Evolutionary conservation across 2,329 filamentous ascomycete genomes (phyloP).

Genomic region (Acrocalymma vagum): DNA sequence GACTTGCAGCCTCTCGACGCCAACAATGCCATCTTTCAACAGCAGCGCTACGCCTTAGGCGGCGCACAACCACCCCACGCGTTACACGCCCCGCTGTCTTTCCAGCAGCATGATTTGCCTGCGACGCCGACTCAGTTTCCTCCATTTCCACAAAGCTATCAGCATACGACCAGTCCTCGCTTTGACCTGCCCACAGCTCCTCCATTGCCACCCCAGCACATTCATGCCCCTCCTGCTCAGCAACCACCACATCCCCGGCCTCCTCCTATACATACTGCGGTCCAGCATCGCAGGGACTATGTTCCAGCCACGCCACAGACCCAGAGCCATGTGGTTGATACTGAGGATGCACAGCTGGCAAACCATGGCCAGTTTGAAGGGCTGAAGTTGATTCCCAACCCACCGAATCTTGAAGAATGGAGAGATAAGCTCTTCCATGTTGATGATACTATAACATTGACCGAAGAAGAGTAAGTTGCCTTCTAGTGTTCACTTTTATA

Average conservation of each 20-base stretch:
- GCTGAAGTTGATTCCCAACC: slow-evolving; percentile 67
- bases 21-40: slow-evolving; percentile 29
- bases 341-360: slow-evolving; percentile 49
- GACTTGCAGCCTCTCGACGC: slow-evolving; percentile 51
- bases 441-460: slow-evolving; percentile 76
- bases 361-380: slow-evolving; percentile 63
- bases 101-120: slow-evolving; percentile 44
- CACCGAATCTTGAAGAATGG: slow-evolving; percentile 74
- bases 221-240: slow-evolving; percentile 18
- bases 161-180: slow-evolving; percentile 31
- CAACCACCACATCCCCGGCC: slow-evolving; percentile 20
- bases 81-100: slow-evolving; percentile 35
- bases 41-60: slow-evolving; percentile 26
- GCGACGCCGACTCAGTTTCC: slow-evolving; percentile 29
- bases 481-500: neutral
- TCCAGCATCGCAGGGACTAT: slow-evolving; percentile 18
- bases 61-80: slow-evolving; percentile 26
- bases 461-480: slow-evolving; percentile 71
- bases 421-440: slow-evolving; percentile 77
- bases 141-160: slow-evolving; percentile 29
- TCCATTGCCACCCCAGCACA: slow-evolving; percentile 21
- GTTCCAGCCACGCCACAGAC: slow-evolving; percentile 5
- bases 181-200: slow-evolving; percentile 32
- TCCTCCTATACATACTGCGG: slow-evolving; percentile 15
- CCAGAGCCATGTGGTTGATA: slow-evolving; percentile 6